These are phyloP conservation scores for Fusarium algeriense DNA, from an alignment of 2,329 filamentous ascomycete species.

Conservation along the genomic window DNA sequence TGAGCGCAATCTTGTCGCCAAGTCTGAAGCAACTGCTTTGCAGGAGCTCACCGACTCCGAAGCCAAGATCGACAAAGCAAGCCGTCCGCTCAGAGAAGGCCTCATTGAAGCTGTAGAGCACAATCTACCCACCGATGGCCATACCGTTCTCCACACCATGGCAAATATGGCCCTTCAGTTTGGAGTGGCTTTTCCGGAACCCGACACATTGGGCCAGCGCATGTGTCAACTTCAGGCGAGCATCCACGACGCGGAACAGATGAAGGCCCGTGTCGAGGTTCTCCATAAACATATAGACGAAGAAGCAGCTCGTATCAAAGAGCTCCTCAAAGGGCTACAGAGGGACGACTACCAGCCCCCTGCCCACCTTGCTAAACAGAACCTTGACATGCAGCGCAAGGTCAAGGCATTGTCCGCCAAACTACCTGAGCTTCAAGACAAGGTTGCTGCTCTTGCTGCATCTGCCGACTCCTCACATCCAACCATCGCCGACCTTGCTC, in stretches of 20 bases:
- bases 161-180: slow-evolving; percentile 64
- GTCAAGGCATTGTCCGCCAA: slow-evolving; percentile 75
- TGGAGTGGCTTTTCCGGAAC: slow-evolving; percentile 61
- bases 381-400: slow-evolving; percentile 78
- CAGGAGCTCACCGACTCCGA: slow-evolving; percentile 58
- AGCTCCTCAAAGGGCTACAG: slow-evolving; percentile 58
- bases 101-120: slow-evolving; percentile 67
- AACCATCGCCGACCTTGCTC: slow-evolving; percentile 68
- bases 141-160: slow-evolving; percentile 68
- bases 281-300: slow-evolving; percentile 67
- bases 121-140: slow-evolving; percentile 67
- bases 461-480: slow-evolving; percentile 54
- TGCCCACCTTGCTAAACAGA: slow-evolving; percentile 73
- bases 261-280: slow-evolving; percentile 64
- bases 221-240: slow-evolving; percentile 69
- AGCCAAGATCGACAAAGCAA: slow-evolving; percentile 43
- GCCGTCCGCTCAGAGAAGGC: slow-evolving; percentile 49
- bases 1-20: slow-evolving; percentile 68
- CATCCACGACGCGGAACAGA: slow-evolving; percentile 67
- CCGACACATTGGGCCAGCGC: slow-evolving; percentile 62
- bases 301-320: slow-evolving; percentile 59
- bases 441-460: slow-evolving; percentile 58
- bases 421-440: slow-evolving; percentile 71
- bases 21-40: slow-evolving; percentile 71
- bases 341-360: slow-evolving; percentile 65